Evolutionary conservation across 1,284 basidiomycete genomes (phyloP), one percentile per base, ranked within the genome.

Genomic region (Polyporus tsugae): DNA sequence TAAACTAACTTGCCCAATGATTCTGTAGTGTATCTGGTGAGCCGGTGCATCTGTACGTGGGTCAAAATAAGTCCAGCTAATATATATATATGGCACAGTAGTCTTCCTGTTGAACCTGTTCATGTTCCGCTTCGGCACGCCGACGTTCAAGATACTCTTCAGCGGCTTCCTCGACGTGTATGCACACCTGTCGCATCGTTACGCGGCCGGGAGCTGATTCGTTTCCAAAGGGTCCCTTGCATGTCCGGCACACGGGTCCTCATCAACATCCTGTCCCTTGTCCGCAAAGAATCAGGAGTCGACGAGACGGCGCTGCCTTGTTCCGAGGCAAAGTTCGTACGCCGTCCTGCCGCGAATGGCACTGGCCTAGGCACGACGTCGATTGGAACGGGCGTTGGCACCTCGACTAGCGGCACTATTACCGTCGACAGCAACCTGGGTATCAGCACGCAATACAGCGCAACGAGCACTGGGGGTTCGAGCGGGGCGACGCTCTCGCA

Each of bases 211-310:
- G 4, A 36, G 33, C 36, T 38, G 19, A 58, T n/a, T 29, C 49
- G 49, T 29, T 22, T 13, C 36, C 6, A 36, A 38, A 66, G 65
- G 11, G 44, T 66, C 41, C 65, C 65, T 6, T 66, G 65, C 41
- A 66, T 66, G 65, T 62, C 62, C 10, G 65, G 65, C 13, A 39
- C 65, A 4, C 65, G 65, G 0, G 65, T 66, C 6, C 53, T 66
- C 6, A 66, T 66, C 60, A 66, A 62, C 44, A 66, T 66, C 33
- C 60, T 66, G 38, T 66, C 60, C 17, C 60, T 66, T 19, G 60
- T 66, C 19, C 53, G 55, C 5, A 52, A 58, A 15, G 19, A 42
- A 11, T 35, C 15, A 11, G 46, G 46, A 13, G 46, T 38, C 1
- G 46, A 41, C 25, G 38, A 53, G 4, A 39, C 49, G 3, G 58